Percentiles rank a stretch among this genome's conserved stretches.
phyloP scores from a whole-genome alignment of 1,139 yeast genomes.

The Taphrina flavorubra region DNA sequence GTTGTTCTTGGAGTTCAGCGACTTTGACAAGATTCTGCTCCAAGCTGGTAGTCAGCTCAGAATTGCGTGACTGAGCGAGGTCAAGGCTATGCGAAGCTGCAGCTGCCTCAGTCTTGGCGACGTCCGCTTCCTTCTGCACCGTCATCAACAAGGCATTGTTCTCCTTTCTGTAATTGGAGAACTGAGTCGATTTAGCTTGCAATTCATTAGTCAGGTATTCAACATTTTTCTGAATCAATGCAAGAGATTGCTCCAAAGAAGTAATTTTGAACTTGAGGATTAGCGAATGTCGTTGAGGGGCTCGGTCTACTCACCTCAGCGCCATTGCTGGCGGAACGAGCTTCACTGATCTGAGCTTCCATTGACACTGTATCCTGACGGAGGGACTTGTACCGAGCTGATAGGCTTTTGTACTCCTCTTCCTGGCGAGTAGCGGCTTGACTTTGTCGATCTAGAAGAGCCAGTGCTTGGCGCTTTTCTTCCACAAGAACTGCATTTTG shows the following conservation, averaged over 20 bases:
- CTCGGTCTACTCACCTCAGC: slow-evolving; percentile 51
- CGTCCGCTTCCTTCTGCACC: slow-evolving; percentile 53
- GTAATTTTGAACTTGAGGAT: slow-evolving; percentile 49
- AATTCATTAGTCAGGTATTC: slow-evolving; percentile 55
- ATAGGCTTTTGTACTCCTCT: slow-evolving; percentile 60
- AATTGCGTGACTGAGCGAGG: slow-evolving; percentile 50
- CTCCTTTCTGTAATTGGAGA: slow-evolving; percentile 53
- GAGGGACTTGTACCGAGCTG: slow-evolving; percentile 58
- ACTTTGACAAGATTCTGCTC: slow-evolving; percentile 55
- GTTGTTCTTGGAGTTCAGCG: slow-evolving; percentile 59
- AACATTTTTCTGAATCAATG: slow-evolving; percentile 52
- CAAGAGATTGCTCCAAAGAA: slow-evolving; percentile 54
- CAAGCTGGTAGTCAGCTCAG: slow-evolving; percentile 53
- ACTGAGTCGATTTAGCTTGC: slow-evolving; percentile 52
- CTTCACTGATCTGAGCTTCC: slow-evolving; percentile 53
- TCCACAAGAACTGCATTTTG: slow-evolving; percentile 45
- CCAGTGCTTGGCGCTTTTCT: slow-evolving; percentile 56
- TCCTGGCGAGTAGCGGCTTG: slow-evolving; percentile 60
- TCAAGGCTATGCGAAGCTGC: slow-evolving; percentile 43
- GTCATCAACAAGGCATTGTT: slow-evolving; percentile 49
- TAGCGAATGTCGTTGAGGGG: not conserved
- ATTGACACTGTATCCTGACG: slow-evolving; percentile 55
- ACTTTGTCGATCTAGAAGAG: slow-evolving; percentile 56
- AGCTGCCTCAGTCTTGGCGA: slow-evolving; percentile 47
- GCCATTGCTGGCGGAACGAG: slow-evolving; percentile 51